phyloP scores from a whole-genome alignment of 1,284 basidiomycete genomes.

The Meripilus lineatus region DNA sequence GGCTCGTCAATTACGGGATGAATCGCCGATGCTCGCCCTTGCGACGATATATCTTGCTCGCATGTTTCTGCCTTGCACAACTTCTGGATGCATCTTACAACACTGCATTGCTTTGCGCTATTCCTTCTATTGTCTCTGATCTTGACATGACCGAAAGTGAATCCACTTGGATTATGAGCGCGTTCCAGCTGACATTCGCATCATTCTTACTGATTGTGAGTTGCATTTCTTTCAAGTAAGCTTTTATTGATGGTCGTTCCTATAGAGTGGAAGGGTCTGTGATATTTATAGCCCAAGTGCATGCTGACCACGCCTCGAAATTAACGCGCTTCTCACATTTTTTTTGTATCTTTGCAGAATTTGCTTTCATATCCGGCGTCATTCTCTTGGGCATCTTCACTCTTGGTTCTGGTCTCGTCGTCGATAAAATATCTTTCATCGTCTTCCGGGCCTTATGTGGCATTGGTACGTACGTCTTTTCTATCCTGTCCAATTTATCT shows the following conservation, averaged over 20 bases:
- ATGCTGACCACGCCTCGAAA: conserved; percentile 6
- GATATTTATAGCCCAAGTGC: conserved; percentile 31
- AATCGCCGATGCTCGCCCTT: conserved; percentile 22
- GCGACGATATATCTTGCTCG: conserved; percentile 30
- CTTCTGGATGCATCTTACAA: conserved; percentile 47
- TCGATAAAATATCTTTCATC: conserved; percentile 37
- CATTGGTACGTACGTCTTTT: conserved; percentile 25
- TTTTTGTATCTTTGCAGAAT: conserved; percentile 14
- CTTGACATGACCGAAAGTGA: conserved; percentile 25
- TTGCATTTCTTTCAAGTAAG: background rate
- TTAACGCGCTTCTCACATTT: background rate
- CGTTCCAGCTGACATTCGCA: conserved; percentile 30
- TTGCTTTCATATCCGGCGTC: conserved; percentile 29
- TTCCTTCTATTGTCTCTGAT: conserved; percentile 29
- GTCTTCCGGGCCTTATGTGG: conserved; percentile 40
- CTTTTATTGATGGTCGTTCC: background rate
- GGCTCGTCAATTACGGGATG: conserved; percentile 23
- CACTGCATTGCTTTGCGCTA: conserved; percentile 40
- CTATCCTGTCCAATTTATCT: background rate
- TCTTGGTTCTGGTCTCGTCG: conserved; percentile 35
- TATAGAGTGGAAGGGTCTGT: conserved; percentile 27
- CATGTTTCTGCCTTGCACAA: conserved; percentile 41
- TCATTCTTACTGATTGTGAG: conserved; percentile 29
- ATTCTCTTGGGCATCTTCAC: conserved; percentile 32
- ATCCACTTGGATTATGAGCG: conserved; percentile 30